A percentile compares a stretch with the other conserved stretches of the same genome.
These are phyloP conservation scores for Rosa multiflora DNA, from an alignment of 306 rosid genomes.

Conservation along the genomic window DNA sequence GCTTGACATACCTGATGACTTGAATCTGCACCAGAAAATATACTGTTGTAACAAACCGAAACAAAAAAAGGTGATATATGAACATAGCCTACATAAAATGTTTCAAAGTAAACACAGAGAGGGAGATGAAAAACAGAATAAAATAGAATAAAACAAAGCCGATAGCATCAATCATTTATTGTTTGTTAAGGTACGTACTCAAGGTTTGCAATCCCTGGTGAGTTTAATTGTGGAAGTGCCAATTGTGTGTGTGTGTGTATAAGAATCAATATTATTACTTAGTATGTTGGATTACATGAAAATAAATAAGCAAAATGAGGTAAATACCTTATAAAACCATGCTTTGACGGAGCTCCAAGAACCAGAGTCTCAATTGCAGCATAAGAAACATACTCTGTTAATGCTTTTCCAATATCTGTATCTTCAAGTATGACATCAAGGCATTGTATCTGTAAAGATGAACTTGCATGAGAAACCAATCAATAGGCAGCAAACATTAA, in stretches of 20 bases:
- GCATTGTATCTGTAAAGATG: constrained; percentile 56
- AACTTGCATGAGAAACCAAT: neutral
- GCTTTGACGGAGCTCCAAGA: constrained; percentile 70
- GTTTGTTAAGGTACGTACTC: neutral
- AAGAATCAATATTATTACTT: neutral
- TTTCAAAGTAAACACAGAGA: neutral
- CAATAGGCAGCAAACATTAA: neutral
- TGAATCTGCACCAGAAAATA: constrained; percentile 52
- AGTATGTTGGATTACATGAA: neutral
- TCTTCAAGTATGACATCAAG: constrained; percentile 86
- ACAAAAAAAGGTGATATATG: neutral
- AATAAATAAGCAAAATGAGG: neutral
- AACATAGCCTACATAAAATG: neutral
- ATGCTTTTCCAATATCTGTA: constrained; percentile 64
- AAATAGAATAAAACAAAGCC: neutral
- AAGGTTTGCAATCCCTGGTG: neutral
- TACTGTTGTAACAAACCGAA: neutral
- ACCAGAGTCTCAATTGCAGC: constrained; percentile 83
- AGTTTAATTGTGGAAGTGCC: neutral
- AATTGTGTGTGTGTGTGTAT: neutral
- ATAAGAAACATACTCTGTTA: constrained; percentile 69
- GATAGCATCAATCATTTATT: neutral
- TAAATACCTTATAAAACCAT: constrained; percentile 77
- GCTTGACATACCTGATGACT: constrained; percentile 56
- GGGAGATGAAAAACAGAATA: neutral